Evolutionary conservation across 306 rosid species (phyloP), one percentile per base, ranked within the genome.

Genomic region (Begonia peltatifolia): DNA sequence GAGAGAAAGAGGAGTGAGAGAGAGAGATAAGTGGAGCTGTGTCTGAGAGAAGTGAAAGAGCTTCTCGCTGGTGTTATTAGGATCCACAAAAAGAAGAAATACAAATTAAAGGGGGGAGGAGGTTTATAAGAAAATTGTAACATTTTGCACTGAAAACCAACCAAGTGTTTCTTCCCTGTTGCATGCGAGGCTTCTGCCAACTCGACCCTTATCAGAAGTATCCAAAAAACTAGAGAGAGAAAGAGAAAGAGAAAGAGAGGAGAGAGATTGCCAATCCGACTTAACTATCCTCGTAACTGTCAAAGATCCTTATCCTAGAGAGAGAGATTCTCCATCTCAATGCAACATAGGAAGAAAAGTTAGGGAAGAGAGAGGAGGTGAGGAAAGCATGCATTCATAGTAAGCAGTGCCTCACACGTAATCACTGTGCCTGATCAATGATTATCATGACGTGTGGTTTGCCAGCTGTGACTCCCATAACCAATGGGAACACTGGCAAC

Each of bases 321-420:
- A n/a, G 60, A 43, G 13, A 43, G 11, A 42, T 42, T 20, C 23
- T 20, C 23, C 23, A 20, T 2, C 23, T 20, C 23, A 20, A 20
- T 20, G 4, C 23, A 3, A 20, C 23, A 20, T 20, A 20, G 38
- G 38, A 7, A 7, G 38, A 50, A 35, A 22, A 50, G 18, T 46
- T 17, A 38, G 51, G 62, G 56, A 25, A 54, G 54, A 59, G 41
- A 47, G 55, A 47, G 52, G 12, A 55, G 52, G 67, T 49, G 64
- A 57, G 65, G 44, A 50, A 73, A 53, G 67, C 84, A 76, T 78
- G 81, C 81, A 38, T 50, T n/a, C 14, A 43, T 49, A 61, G 63
- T 54, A 25, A 63, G 68, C 59, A 71, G 60, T 77, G 42, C 23
- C 52, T 46, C 68, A 63, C 94, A 77, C 78, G 85, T 84, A 72